Base-by-base conservation (phyloP, 768 basidiomycete genomes). In the Rickenella mellea region DNA sequence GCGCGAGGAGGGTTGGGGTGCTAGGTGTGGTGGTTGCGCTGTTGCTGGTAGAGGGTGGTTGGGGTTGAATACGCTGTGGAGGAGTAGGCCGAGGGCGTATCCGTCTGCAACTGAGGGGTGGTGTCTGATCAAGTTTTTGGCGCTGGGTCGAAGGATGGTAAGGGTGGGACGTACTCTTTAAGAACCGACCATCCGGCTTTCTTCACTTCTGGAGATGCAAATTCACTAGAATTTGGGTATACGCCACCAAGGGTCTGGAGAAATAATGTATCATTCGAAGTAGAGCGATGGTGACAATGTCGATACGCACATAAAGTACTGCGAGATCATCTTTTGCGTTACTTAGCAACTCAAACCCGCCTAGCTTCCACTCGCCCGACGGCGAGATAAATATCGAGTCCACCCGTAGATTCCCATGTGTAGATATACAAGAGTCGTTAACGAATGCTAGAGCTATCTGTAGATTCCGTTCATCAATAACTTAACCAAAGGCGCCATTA, bases 281-380 rank as follows among this genome's bases (percentile, higher is more conserved):
- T 6, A 36, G 19, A 29, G 19, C 11, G n/a, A 5, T 30, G 15
- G 1, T 21, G 29, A 30, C 44, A 40, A 48, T 44, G 28, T 37
- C 52, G 50, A 53, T 51, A 63, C 83, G 61, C 64, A 92, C 90
- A 69, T 86, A 94, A 55, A 92, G 65, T 12, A 86, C 74, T 25
- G 85, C 76, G 33, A 69, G 59, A 11, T 86, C 80, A 40, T 97
- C 93, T 51, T 79, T 85, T 7, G 82, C 73, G 50, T 73, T 87
- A 51, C 89, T 91, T 48, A 96, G 60, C 0, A 94, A 63, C 54
- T 99, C 96, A 54, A 98, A 92, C 1, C 94, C 94, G 15, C 89
- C 93, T 6, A 99, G 66, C 55, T 88, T 88, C 96, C 94, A 98
- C 65, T 99, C 96, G 5, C 94, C 89, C 0, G 90, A 87, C 0